Evolutionary conservation across 2,329 filamentous ascomycete species (phyloP), one percentile per base, ranked within the genome.

Genomic region (Coleophoma crateriformis): DNA sequence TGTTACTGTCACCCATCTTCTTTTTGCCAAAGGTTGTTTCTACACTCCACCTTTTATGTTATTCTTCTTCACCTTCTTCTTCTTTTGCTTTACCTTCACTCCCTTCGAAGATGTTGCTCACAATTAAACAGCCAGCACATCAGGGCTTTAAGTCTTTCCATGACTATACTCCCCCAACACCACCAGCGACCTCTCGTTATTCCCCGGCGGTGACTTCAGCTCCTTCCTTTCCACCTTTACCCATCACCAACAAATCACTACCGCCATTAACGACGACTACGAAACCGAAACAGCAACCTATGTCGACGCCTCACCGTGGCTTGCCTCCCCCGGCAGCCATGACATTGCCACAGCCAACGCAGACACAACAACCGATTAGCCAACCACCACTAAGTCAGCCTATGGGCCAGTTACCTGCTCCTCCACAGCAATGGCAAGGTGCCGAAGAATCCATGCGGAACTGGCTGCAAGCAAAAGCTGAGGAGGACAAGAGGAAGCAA

Each of bases 401-500:
- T 17, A 66, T 77, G 51, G 75, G 73, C 33, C 74, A 80, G 52
- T 69, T 87, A 37, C 84, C 84, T n/a, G 73, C 79, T 35, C 78
- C 79, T 32, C 82, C 84, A 27, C 76, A 79, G 38, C 78, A 82
- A 64, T 87, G 84, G 78, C 80, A 85, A 61, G 78, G 77, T 44
- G 74, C 78, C 33, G 85, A 88, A 60, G 85, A 89, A 35, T 78
- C 82, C 3, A 87, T 88, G 82, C 81, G 78, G 54, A 78, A 76
- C 48, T 90, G 86, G 86, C 71, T 90, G 19, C 69, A 78, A 48
- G 82, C 86, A 47, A 88, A 84, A 65, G 73, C 81, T 1, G 87
- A 90, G 66, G 87, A 90, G 62, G 87, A 90, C 61, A 81, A 76
- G 62, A 77, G 82, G 53, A 83, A 72, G 63, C 86, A 89, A 67